Evolutionary conservation across 1,139 yeast species (phyloP).

Genomic region (Blastobotrys illinoisensis): DNA sequence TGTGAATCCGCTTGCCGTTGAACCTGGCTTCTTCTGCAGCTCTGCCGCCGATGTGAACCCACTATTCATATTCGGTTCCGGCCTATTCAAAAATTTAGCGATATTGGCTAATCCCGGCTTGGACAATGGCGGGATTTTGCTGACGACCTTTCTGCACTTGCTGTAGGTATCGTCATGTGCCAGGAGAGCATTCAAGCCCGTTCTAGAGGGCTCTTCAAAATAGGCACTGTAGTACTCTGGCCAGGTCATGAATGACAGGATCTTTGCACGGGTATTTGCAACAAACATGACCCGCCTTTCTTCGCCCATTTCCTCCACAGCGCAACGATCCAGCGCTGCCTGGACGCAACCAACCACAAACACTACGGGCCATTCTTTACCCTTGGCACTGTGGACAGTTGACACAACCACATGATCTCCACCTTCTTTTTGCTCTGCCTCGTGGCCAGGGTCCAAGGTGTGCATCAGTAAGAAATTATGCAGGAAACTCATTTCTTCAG

Average conservation of each 20-base stretch:
- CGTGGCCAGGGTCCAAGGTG: constrained; percentile 45
- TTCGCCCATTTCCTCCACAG: constrained; percentile 37
- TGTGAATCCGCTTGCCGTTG: neutral
- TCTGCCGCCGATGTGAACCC: neutral
- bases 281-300: constrained; percentile 84
- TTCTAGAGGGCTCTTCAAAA: neutral
- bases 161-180: neutral
- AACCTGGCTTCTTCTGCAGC: neutral
- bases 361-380: constrained; percentile 92
- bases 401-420: constrained; percentile 41
- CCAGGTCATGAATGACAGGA: constrained; percentile 34
- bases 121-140: neutral
- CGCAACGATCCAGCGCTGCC: constrained; percentile 28
- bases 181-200: neutral
- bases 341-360: constrained; percentile 47
- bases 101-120: neutral
- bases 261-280: constrained; percentile 79
- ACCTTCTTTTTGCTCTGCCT: constrained; percentile 15
- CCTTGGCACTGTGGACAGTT: constrained; percentile 90
- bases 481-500: constrained; percentile 32
- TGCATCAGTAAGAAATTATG: constrained; percentile 55
- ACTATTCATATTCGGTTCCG: neutral
- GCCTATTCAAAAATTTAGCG: neutral
- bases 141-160: neutral
- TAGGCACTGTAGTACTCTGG: constrained; percentile 5